Evolutionary conservation across 83 land plant genomes (phyloP), one percentile per base, ranked within the genome.

Genomic region (Picea mariana): DNA sequence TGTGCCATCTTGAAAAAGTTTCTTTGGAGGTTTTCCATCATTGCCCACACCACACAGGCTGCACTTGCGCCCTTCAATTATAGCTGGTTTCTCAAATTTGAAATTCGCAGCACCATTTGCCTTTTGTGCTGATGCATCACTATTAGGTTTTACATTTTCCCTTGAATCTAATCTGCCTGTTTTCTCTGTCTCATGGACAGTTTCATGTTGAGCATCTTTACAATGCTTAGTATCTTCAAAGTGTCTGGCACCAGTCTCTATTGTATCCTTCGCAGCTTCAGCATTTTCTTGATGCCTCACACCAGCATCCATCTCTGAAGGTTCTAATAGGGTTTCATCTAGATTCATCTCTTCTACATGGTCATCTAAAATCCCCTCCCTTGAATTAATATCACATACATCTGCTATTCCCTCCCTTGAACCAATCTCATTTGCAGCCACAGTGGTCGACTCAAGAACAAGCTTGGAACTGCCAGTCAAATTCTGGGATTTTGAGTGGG

Each of bases 31-130:
- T 62, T 87, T 90, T 38, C 99, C 99, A 86, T 94, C 91, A 63
- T 83, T 86, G 27, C 88, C 92, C 13, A 90, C 90, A 17, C 98
- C 98, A 84, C 99, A 97, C 12, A 97, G 83, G n/a, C 98, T 95
- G 88, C 99, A 97, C 42, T 88, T 87, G 31, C 94, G 86, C 9
- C 92, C 92, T 83, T 89, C 90, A 72, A 81, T 87, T 18, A 86
- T 78, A 13, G 81, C 81, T 5, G 79, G 24, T 62, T 76, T 86
- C 3, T 67, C 77, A 65, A 47, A 34, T 26, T 55, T 64, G 71
- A 44, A 82, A 65, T 23, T 52, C 24, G 8, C 9, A 66, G 9
- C 34, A 42, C 9, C 12, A 26, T 52, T 52, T 2, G 42, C 47
- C 64, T 23, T 73, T 73, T 9, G 52, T 44, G 47, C 47, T 73